Conservation (phyloP, 2,329 filamentous ascomycete species). For the Cryphonectria radicalis region DNA sequence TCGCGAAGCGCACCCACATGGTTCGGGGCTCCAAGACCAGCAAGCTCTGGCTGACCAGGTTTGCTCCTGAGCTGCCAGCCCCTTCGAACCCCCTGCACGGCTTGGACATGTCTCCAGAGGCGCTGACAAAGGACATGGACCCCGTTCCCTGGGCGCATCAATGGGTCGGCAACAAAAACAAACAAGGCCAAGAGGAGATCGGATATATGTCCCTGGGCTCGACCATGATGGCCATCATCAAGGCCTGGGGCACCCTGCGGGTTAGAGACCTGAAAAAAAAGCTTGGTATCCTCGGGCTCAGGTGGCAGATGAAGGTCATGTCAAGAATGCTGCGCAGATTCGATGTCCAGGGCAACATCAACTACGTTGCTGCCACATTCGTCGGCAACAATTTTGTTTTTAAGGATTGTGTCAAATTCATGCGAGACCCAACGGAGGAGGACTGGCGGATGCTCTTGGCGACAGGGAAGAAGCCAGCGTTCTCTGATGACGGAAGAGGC, state of each 20-base stretch:
- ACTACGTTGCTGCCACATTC: conserved; percentile 61
- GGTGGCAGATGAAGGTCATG: conserved; percentile 64
- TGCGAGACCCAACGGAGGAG: conserved; percentile 57
- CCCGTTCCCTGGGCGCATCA: conserved; percentile 59
- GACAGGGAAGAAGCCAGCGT: conserved; percentile 47
- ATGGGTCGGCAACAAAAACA: conserved; percentile 58
- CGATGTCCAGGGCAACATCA: conserved; percentile 57
- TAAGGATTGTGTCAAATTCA: conserved; percentile 65
- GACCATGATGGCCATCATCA: conserved; percentile 60
- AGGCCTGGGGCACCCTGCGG: conserved; percentile 62
- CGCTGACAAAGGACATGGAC: conserved; percentile 48
- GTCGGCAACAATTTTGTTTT: conserved; percentile 54
- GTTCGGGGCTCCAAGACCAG: conserved; percentile 64
- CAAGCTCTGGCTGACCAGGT: conserved; percentile 63
- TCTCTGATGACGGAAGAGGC: conserved; percentile 32
- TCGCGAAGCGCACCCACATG: conserved; percentile 63
- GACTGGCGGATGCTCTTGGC: conserved; percentile 62
- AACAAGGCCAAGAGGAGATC: conserved; percentile 39
- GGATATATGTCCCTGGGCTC: conserved; percentile 62
- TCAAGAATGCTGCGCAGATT: conserved; percentile 63
- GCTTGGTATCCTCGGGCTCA: conserved; percentile 57
- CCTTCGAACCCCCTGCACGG: conserved; percentile 30
- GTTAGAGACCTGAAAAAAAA: conserved; percentile 63
- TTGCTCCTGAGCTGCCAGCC: conserved; percentile 49
- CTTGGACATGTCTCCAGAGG: conserved; percentile 40